These are phyloP conservation scores for Lonicera japonica DNA, from an alignment of 129 eudicot species.

Conservation along the genomic window DNA sequence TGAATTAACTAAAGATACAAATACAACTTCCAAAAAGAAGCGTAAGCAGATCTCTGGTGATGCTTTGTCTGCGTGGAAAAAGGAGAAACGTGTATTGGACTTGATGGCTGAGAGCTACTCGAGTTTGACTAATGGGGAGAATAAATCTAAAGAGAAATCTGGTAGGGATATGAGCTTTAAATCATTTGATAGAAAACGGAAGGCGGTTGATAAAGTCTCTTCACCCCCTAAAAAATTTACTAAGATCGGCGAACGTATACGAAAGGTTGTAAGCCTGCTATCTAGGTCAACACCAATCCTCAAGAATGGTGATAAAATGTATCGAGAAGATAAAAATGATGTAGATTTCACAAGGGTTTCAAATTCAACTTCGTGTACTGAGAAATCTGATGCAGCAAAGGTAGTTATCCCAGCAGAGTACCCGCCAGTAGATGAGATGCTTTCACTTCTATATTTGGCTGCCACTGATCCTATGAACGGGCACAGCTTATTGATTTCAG, in stretches of 20 bases:
- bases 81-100: slow-evolving; percentile 31
- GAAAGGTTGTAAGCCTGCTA: slow-evolving; percentile 18
- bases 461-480: slow-evolving; percentile 46
- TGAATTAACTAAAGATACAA: neutral
- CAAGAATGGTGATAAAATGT: slow-evolving; percentile 8
- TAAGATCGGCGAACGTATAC: slow-evolving; percentile 26
- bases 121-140: slow-evolving; percentile 18
- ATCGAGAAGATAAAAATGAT: neutral
- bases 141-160: too few relatives aligned
- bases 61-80: slow-evolving; percentile 25
- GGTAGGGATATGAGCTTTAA: neutral
- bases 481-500: slow-evolving; percentile 18
- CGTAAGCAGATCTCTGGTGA: slow-evolving; percentile 23
- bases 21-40: slow-evolving; percentile 23
- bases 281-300: slow-evolving; percentile 10
- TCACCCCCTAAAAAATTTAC: slow-evolving; percentile 1
- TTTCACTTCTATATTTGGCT: slow-evolving; percentile 33
- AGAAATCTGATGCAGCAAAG: slow-evolving; percentile 9
- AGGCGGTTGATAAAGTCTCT: neutral
- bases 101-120: slow-evolving; percentile 28
- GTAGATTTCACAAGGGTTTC: slow-evolving; percentile 3
- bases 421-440: slow-evolving; percentile 38
- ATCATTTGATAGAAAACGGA: slow-evolving; percentile 27
- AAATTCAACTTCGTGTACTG: neutral
- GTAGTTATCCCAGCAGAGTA: neutral